Evolutionary conservation across 768 basidiomycete species (phyloP), one percentile per base, ranked within the genome.

Genomic region (Mycena latifolia): DNA sequence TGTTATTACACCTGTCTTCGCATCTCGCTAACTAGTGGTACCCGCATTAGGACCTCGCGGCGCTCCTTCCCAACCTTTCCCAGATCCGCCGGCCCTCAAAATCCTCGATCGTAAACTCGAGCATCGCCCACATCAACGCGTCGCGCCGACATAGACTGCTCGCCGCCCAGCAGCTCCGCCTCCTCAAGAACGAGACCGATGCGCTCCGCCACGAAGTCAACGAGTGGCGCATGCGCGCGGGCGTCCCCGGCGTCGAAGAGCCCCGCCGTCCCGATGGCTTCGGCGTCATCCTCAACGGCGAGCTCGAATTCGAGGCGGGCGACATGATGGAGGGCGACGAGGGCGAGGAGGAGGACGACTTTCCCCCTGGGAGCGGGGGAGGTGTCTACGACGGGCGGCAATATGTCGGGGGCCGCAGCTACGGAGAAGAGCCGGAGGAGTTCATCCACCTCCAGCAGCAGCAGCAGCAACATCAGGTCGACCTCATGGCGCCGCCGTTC

Each of bases 41-140:
- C 22, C 29, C 39, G 24, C n/a, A 22, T 24, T 72, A 95, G 93
- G 94, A 95, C 72, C 92, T 98, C 55, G 97, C 97, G 63, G 89
- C 90, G 14, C 86, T 98, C 45, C 89, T 99, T n/a, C 96, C 96
- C 61, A 93, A 96, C 75, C 89, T 98, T 59, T 93, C 93, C 8
- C 88, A 93, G 75, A 92, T 96, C 78, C 91, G 96, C 66, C 90
- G 98, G 29, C 98, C 98, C 2, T 96, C 94, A 77, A 99, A 99
- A 80, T 94, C 93, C 10, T 92, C 93, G 65, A 98, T 99, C 77
- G 96, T 99, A 78, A 98, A 98, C 79, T 94, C 93, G 41, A 93
- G 92, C 55, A 98, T 98, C 75, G 90, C 94, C 1, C 92, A 95
- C 76, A 89, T 96, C 69, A 91, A 93, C 73, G 87, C 91, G 25